Evolutionary conservation across 148 eudicot species (phyloP).

Genomic region (Nyssa sinensis): DNA sequence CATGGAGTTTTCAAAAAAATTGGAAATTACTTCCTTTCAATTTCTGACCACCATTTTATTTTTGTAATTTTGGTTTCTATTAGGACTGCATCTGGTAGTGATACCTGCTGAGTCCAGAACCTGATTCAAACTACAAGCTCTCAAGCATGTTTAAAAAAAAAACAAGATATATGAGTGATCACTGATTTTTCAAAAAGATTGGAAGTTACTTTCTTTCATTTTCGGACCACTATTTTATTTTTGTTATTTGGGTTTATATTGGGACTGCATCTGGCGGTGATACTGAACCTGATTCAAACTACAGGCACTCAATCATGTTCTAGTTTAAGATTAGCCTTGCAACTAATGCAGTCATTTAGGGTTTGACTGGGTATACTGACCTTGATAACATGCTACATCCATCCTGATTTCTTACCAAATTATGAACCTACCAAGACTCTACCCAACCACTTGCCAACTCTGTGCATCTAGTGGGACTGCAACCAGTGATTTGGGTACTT

Average conservation of each 20-base stretch:
- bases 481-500: not conserved
- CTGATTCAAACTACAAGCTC: not conserved
- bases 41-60: not conserved
- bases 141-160: too few relatives aligned
- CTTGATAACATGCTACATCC: not conserved
- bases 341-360: not conserved
- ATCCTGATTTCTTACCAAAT: not conserved
- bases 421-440: not conserved
- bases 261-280: not conserved
- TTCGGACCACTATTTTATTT: not conserved
- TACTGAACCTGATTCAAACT: not conserved
- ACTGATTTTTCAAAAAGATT: not conserved
- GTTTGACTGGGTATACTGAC: not conserved
- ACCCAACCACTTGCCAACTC: not conserved
- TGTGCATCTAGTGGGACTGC: not conserved
- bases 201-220: not conserved
- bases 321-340: not conserved
- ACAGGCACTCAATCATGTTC: not conserved
- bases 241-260: not conserved
- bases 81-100: not conserved
- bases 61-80: not conserved
- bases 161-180: too few relatives aligned
- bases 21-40: not conserved
- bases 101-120: not conserved
- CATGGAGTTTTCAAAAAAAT: not conserved